phyloP scores from a whole-genome alignment of 495 filamentous ascomycete species.

The Penicillium crystallinum region DNA sequence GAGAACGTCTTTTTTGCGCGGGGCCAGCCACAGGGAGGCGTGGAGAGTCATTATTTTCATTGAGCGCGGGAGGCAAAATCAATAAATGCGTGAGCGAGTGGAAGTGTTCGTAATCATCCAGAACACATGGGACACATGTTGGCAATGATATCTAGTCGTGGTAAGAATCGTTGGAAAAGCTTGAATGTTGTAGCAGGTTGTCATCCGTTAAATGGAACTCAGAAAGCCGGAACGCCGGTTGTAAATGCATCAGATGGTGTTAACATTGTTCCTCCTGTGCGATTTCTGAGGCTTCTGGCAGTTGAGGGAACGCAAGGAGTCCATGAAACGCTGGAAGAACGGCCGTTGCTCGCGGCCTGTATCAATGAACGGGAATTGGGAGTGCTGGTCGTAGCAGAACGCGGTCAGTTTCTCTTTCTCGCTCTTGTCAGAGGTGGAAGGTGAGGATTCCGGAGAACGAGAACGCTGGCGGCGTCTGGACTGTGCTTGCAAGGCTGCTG shows the following conservation, averaged over 20 bases:
- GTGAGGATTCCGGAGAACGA: slow-evolving; percentile 21
- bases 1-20: background rate
- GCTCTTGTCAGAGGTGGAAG: slow-evolving; percentile 4
- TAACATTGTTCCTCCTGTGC: slow-evolving; percentile 18
- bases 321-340: slow-evolving; percentile 31
- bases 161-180: slow-evolving; percentile 6
- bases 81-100: slow-evolving; percentile 12
- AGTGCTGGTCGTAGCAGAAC: slow-evolving; percentile 35
- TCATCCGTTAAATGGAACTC: slow-evolving; percentile 1
- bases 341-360: slow-evolving; percentile 18
- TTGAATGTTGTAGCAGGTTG: slow-evolving; percentile 4
- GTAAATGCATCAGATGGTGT: slow-evolving; percentile 13
- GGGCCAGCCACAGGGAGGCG: slow-evolving; percentile 2
- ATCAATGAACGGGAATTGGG: slow-evolving; percentile 13
- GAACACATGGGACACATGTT: slow-evolving; percentile 10
- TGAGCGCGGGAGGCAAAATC: background rate
- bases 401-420: slow-evolving; percentile 30
- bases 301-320: slow-evolving; percentile 31
- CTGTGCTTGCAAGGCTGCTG: slow-evolving; percentile 38
- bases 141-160: slow-evolving; percentile 7
- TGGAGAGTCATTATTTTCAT: slow-evolving; percentile 16
- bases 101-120: slow-evolving; percentile 12
- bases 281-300: slow-evolving; percentile 20
- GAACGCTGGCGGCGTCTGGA: slow-evolving; percentile 35
- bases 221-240: slow-evolving; percentile 10